Conservation (phyloP, 768 basidiomycete species). For the Auriscalpium orientale region DNA sequence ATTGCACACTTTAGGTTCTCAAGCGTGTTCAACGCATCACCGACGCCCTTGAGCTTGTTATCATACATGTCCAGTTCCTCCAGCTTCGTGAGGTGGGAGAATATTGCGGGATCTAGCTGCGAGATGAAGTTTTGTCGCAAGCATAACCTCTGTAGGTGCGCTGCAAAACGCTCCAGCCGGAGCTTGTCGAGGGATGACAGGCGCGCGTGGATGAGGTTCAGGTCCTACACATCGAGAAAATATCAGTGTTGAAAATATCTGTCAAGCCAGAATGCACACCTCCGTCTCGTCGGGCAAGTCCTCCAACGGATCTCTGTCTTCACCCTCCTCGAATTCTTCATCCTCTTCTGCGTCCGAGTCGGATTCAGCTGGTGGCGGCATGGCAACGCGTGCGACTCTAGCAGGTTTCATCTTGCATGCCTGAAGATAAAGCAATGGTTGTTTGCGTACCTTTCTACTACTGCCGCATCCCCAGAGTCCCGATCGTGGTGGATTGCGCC, state of each 20-base stretch:
- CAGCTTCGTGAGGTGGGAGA: slow-evolving; percentile 55
- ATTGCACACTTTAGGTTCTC: slow-evolving; percentile 46
- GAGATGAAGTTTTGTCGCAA: slow-evolving; percentile 82
- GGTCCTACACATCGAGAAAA: slow-evolving; percentile 45
- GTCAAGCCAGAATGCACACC: slow-evolving; percentile 33
- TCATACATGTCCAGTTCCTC: slow-evolving; percentile 96
- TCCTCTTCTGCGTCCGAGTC: slow-evolving; percentile 51
- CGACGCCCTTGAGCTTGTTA: slow-evolving; percentile 79
- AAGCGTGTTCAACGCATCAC: slow-evolving; percentile 53
- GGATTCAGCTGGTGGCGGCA: slow-evolving; percentile 23
- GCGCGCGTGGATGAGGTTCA: slow-evolving; percentile 78
- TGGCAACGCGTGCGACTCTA: slow-evolving; percentile 12
- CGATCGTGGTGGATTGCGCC: not conserved
- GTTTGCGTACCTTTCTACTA: not conserved
- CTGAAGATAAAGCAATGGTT: not conserved
- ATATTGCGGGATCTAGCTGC: slow-evolving; percentile 62
- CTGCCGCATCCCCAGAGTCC: not conserved
- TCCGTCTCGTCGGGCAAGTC: slow-evolving; percentile 82
- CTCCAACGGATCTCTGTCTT: slow-evolving; percentile 51
- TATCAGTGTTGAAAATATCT: not conserved
- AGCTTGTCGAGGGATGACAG: slow-evolving; percentile 61
- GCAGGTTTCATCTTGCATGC: not conserved
- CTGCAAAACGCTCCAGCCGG: slow-evolving; percentile 67
- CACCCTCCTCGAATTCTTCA: slow-evolving; percentile 21
- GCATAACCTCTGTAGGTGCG: slow-evolving; percentile 63